These are phyloP conservation scores for Teratosphaeria pseudoeucalypti DNA, from an alignment of 2,329 filamentous ascomycete species.

Conservation along the genomic window DNA sequence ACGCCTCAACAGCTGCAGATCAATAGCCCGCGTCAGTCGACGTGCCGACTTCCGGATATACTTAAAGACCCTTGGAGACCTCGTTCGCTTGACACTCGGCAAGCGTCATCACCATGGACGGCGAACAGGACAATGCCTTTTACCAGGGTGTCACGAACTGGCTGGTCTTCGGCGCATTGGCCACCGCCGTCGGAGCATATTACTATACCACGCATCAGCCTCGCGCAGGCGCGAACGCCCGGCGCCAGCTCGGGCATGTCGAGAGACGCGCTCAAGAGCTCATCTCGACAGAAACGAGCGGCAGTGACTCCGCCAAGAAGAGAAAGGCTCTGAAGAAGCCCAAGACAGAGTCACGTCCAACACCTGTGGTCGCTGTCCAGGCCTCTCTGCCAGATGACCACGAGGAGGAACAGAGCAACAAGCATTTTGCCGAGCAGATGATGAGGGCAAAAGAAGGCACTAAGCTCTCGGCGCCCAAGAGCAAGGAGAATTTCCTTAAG, in stretches of 20 bases:
- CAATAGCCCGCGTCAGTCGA: background rate
- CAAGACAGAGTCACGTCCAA: slow-evolving; percentile 5
- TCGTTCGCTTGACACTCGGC: background rate
- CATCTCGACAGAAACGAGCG: slow-evolving; percentile 1
- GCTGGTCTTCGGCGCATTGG: background rate
- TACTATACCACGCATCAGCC: slow-evolving; percentile 5
- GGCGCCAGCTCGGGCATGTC: background rate
- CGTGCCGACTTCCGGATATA: background rate
- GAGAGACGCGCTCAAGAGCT: slow-evolving; percentile 1
- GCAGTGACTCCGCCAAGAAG: slow-evolving; percentile 19
- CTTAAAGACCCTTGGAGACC: background rate
- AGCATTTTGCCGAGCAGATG: slow-evolving; percentile 67
- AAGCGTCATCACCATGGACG: background rate
- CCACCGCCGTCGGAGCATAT: slow-evolving; percentile 1
- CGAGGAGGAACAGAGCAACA: slow-evolving; percentile 53
- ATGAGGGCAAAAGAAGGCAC: slow-evolving; percentile 60
- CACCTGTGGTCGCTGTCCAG: slow-evolving; percentile 1
- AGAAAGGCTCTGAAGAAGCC: slow-evolving; percentile 19
- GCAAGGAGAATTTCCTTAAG: slow-evolving; percentile 38
- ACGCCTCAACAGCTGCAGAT: background rate
- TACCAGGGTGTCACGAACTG: slow-evolving; percentile 1
- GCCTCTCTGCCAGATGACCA: slow-evolving; percentile 22
- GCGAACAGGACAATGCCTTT: background rate
- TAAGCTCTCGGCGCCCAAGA: slow-evolving; percentile 36
- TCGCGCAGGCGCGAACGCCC: background rate